Base-by-base conservation (phyloP, 106 monocot genomes). In the Iris macrosiphon region DNA sequence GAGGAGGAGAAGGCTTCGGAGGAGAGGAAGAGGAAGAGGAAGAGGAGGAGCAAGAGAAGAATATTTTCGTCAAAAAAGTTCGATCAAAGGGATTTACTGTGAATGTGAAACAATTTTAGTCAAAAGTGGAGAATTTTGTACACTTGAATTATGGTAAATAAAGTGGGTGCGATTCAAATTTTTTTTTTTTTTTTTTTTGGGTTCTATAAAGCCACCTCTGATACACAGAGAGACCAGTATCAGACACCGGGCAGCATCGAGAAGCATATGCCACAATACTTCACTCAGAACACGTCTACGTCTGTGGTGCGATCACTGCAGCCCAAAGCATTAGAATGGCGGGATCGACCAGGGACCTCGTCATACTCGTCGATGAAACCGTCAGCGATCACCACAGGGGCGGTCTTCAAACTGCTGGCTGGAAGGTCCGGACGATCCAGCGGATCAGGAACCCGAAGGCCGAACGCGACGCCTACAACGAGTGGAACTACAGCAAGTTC, bases 401-500 rank as follows among this genome's bases (percentile, higher is more conserved):
- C 1, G 77, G 77, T 6, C 66, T 77, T 17, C 55, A 60, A 34
- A 39, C 31, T 13, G 56, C 56, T 10, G 56, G 56, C 1, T 57
- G 56, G 56, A 40, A 57, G 39, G 56, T 77, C 22, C 44, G 71
- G 16, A 66, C 71, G 15, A 71, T 77, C 21, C 65, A 71, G 19
- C 51, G 77, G 52, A 77, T 77, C 28, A 64, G 77, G 11, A 77
- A 77, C 23, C 77, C 77, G 16, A 77, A 71, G 35, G 77, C 77
- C 2, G 65, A 71, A 48, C 64, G 40, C 0, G 77, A 77, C 42
- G 65, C 77, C 11, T 77, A 77, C 52, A 77, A 71, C 11, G 77
- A 77, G 40, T 77, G 78, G 78, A 78, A 78, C 49, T 78, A 78
- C 72, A 78, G 78, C 72, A 78, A 78, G 62, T 78, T 78, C 59